Evolutionary conservation across 257 asterid genomes (phyloP).

Genomic region (Prunella vulgaris): DNA sequence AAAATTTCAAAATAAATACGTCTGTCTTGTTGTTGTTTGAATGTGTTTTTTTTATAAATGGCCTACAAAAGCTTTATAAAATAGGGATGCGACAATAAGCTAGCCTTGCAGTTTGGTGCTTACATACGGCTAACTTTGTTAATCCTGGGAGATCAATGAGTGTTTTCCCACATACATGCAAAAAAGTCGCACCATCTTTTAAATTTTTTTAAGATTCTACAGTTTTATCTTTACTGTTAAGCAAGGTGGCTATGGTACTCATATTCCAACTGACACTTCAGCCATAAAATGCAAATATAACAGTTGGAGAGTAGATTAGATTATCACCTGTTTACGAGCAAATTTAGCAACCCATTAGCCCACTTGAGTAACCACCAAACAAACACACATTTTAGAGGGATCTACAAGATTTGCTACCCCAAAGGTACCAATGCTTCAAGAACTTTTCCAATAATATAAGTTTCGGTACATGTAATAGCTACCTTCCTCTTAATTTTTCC

Average conservation of each 20-base stretch:
- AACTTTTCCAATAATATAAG: neutral
- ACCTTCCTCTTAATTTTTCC: neutral
- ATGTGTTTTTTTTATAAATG: too few species aligned
- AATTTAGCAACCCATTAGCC: neutral
- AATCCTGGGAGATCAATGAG: slow-evolving; percentile 97
- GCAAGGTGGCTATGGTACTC: neutral
- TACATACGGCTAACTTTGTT: slow-evolving; percentile 97
- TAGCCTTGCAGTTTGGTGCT: slow-evolving; percentile 38
- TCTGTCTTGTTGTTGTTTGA: too few species aligned
- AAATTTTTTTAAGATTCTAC: neutral
- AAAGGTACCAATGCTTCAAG: neutral
- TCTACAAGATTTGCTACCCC: neutral
- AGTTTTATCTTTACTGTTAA: neutral
- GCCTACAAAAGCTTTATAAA: too few species aligned
- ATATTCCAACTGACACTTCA: neutral
- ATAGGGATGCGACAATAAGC: too few species aligned
- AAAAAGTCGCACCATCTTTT: too few species aligned
- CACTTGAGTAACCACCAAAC: neutral
- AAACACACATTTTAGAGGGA: neutral
- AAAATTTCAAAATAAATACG: too few species aligned
- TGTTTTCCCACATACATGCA: too few species aligned
- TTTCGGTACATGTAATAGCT: neutral
- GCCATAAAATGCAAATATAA: neutral
- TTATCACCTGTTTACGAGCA: neutral
- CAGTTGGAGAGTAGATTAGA: neutral